Base-by-base conservation (phyloP, 23 red algal species). In the Agarophyton chilense region DNA sequence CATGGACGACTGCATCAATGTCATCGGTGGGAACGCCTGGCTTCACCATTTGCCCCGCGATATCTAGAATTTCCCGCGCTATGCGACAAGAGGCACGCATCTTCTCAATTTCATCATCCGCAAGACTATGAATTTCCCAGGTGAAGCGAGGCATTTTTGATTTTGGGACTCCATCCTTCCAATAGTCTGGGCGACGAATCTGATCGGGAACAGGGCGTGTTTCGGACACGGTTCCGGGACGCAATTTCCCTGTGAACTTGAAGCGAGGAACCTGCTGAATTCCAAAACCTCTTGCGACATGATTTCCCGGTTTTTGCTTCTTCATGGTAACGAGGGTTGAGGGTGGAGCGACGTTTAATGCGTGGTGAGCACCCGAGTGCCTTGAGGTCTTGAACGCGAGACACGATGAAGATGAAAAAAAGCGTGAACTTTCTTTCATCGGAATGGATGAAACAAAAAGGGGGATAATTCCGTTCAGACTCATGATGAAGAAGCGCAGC, bases 1-100 rank as follows among this genome's bases (percentile, higher is more conserved):
- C 89, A 57, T 99, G 97, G 46, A 99, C 93, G 11, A 96, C 91
- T 4, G 61, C 90, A 81, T 99, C 97, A 78, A 99, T 99, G 49
- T 99, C 89, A 31, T 99, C 97, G 14, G 97, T 99, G 35, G 92
- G 84, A 14, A 93, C 80, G 28, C 97, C 97, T 16, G 88, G 79
- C 16, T 73, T 72, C 6, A 99, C 90, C 41, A 88, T 43, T 38
- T 84, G 34, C 34, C 90, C 89, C 3, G 97, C 97, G 24, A 77
- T 76, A 56, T 99, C 97, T 0, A 99, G 93, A 39, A 99, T 92
- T 61, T 99, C 91, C 17, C 97, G 87, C 42, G 97, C 97, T 44
- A 99, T 65, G 28, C 83, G 45, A 39, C 93, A 71, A 13, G 93
- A 79, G 12, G 62, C 82, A 18, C 93, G 91, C 97, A 99, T 99